Base-by-base conservation (phyloP, 805 yeast genomes). In the Zygosaccharomyces rouxii region DNA sequence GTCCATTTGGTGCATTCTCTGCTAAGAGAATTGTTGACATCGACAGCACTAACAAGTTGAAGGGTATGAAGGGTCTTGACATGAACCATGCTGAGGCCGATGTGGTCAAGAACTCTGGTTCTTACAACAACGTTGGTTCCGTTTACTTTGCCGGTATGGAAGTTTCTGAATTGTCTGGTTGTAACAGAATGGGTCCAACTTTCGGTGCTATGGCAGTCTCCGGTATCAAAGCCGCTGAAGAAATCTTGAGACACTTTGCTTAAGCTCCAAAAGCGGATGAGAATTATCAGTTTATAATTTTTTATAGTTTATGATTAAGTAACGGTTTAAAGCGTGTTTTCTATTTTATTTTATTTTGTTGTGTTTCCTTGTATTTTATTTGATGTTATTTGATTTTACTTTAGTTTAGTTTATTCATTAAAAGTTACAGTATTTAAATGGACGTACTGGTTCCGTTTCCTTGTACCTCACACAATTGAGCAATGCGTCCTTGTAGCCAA, bases 101-200 rank as follows among this genome's bases (percentile, higher is more conserved):
- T 16, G 83, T 84, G 57, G 90, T 84, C 50, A 81, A 80, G 68
- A 74, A 77, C 48, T 78, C 89, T 35, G 83, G 85, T 43, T 42
- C 51, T 7, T 63, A 63, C 56, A 38, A 49, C 13, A 67, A 67
- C 50, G 65, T 64, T 37, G 63, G 55, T 37, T 51, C 56, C 10
- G 58, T 65, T 49, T 64, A 64, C 53, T 65, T 66, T 47, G 77
- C 79, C 10, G 90, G 92, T 58, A 84, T 84, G 92, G 90, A 84
- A 69, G 74, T 83, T 55, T 81, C 87, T 29, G 89, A 84, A 64
- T 78, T 84, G 47, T 87, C 83, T 59, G 89, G 89, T 22, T 77
- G 80, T 56, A 82, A 83, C 76, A 78, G 92, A 70, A 84, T 84
- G 89, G 90, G 90, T 23, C 90, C 92, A 44, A 84, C 89, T 35